phyloP scores from a whole-genome alignment of 257 asterid genomes.

The Ilex asprella region DNA sequence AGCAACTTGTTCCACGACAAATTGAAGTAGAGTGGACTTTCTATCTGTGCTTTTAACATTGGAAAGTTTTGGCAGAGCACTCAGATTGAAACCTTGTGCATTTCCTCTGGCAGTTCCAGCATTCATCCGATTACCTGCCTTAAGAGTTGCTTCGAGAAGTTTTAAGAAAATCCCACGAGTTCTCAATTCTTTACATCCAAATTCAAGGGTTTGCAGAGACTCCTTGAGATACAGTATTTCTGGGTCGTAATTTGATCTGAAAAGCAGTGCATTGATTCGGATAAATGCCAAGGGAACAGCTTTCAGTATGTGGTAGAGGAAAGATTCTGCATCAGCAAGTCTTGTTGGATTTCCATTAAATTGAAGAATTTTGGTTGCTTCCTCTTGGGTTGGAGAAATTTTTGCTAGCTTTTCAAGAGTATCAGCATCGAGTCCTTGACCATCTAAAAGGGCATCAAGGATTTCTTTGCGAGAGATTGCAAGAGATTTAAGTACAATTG shows the following conservation, averaged over 20 bases:
- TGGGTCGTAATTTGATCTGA: slow-evolving; percentile 52
- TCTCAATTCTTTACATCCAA: slow-evolving; percentile 63
- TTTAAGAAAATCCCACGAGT: slow-evolving; percentile 54
- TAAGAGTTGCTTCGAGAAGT: slow-evolving; percentile 80
- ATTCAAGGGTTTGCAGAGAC: slow-evolving; percentile 51
- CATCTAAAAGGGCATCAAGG: slow-evolving; percentile 53
- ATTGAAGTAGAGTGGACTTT: slow-evolving; percentile 68
- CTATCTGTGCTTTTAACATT: slow-evolving; percentile 73
- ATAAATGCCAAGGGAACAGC: slow-evolving; percentile 65
- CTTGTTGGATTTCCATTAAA: slow-evolving; percentile 51
- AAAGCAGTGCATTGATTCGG: slow-evolving; percentile 66
- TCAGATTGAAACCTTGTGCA: slow-evolving; percentile 73
- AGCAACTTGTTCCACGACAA: slow-evolving; percentile 74
- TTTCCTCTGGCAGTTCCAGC: slow-evolving; percentile 80
- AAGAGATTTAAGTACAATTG: slow-evolving; percentile 66
- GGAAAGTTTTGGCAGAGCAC: slow-evolving; percentile 50
- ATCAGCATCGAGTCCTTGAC: slow-evolving; percentile 55
- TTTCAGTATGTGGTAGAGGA: slow-evolving; percentile 61
- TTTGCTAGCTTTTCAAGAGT: slow-evolving; percentile 68
- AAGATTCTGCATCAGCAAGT: slow-evolving; percentile 81
- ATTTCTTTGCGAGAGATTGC: slow-evolving; percentile 55
- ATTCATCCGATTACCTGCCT: slow-evolving; percentile 79
- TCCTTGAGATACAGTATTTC: slow-evolving; percentile 68
- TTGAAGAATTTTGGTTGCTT: slow-evolving; percentile 48
- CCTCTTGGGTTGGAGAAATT: slow-evolving; percentile 68